A percentile compares a stretch with the other conserved stretches of the same genome.
Conservation (phyloP, 2,329 filamentous ascomycete genomes). For the Aureobasidium sp. region DNA sequence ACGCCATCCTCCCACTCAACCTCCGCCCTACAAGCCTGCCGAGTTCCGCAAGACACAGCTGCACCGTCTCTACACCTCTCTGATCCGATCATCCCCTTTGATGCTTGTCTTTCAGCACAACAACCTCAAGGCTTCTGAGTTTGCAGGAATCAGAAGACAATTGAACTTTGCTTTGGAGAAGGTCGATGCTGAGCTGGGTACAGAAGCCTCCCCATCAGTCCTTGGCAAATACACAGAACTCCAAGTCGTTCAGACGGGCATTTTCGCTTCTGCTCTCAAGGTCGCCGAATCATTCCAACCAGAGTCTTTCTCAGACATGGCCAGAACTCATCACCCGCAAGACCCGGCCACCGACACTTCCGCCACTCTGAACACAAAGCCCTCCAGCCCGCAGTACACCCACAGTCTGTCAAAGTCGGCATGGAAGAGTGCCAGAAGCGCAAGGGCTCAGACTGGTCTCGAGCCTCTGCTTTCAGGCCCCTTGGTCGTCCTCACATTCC, state of each 20-base stretch:
- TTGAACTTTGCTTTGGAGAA: slow-evolving; percentile 54
- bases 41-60: slow-evolving; percentile 89
- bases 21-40: slow-evolving; percentile 77
- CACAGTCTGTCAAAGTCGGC: slow-evolving; percentile 55
- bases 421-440: slow-evolving; percentile 42
- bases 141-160: slow-evolving; percentile 65
- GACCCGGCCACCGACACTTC: slow-evolving; percentile 32
- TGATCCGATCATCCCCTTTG: slow-evolving; percentile 76
- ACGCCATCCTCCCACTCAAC: slow-evolving; percentile 60
- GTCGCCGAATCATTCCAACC: slow-evolving; percentile 72
- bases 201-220: slow-evolving; percentile 56
- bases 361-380: slow-evolving; percentile 27
- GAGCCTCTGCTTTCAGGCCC: slow-evolving; percentile 75
- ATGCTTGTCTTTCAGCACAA: slow-evolving; percentile 82
- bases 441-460: slow-evolving; percentile 54
- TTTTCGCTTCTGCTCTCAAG: slow-evolving; percentile 77
- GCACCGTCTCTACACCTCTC: slow-evolving; percentile 75
- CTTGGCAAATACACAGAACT: slow-evolving; percentile 48
- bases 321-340: slow-evolving; percentile 21
- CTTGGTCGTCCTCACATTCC: slow-evolving; percentile 71
- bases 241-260: slow-evolving; percentile 80
- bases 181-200: slow-evolving; percentile 51
- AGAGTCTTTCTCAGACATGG: slow-evolving; percentile 20
- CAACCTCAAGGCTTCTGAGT: slow-evolving; percentile 68
- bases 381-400: slow-evolving; percentile 48